Percentiles rank a stretch among this genome's conserved stretches.
These are phyloP conservation scores for Dalbergia cultrata DNA, from an alignment of 306 rosid genomes.

Conservation along the genomic window DNA sequence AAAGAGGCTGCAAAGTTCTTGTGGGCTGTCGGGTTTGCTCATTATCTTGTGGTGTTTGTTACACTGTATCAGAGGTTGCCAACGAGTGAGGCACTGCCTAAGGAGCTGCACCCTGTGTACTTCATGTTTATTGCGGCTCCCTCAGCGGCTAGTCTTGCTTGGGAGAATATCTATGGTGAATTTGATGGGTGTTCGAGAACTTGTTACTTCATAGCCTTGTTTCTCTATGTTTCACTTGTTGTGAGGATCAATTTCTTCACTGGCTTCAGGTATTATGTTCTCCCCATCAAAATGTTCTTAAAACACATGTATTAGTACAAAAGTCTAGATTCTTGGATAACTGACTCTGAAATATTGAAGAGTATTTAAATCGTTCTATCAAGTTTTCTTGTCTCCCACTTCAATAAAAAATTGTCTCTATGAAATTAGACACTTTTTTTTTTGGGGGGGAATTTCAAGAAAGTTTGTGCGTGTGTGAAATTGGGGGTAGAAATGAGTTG, in stretches of 20 bases:
- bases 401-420: no score
- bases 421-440: no score
- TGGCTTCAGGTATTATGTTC: constrained; percentile 71
- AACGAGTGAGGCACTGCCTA: constrained; percentile 82
- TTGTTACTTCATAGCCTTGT: constrained; percentile 87
- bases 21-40: constrained; percentile 92
- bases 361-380: no score
- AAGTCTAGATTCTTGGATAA: not conserved
- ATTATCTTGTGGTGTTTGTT: constrained; percentile 82
- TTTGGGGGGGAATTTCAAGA: no score
- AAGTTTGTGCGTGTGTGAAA: no score
- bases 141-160: constrained; percentile 84
- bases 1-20: constrained; percentile 82
- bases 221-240: constrained; percentile 74
- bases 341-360: not conserved
- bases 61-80: constrained; percentile 92
- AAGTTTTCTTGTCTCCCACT: no score
- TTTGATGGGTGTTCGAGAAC: constrained; percentile 75
- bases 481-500: no score
- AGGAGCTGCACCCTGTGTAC: constrained; percentile 91
- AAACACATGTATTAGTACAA: no score
- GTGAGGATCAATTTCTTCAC: constrained; percentile 85
- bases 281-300: not conserved
- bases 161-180: constrained; percentile 72
- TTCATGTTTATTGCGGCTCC: constrained; percentile 95